Evolutionary conservation across 2,329 filamentous ascomycete species (phyloP), one percentile per base, ranked within the genome.

Genomic region (Fusarium sp.): DNA sequence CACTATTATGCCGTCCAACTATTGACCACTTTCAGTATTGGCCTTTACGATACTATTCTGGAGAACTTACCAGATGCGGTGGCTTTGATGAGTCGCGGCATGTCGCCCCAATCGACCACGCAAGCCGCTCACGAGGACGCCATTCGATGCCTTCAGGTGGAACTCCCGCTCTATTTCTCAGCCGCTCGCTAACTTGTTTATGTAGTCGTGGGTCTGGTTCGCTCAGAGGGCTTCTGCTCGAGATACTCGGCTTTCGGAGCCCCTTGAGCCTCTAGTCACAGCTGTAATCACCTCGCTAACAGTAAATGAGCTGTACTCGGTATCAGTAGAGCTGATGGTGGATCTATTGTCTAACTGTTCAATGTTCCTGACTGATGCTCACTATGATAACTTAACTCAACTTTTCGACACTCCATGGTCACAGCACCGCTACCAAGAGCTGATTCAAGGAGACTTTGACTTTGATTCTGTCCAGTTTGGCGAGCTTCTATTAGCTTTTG

Each of bases 181-280:
- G 7, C 5, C 26, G 3, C 6, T 34, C 2, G 13, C 51, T 72
- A 40, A 71, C 40, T 2, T 9, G 9, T 2, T 15, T 13, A 53
- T 36, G 38, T 13, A 91, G 88, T 84, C 88, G 5, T 94, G 91
- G 90, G 83, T 92, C 29, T 82, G 86, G 66, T 93, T 92, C 70
- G 88, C 87, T 6, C 89, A 92, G 68, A 83, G 85, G 31, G 81
- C 85, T 26, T 86, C 87, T 45, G 78, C 83, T 4, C 81, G 83
- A 41, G 83, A 84, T 31, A 82, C 82, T 13, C 79, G 84, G 13
- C 79, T 90, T 29, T 77, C 90, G 3, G 78, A 82, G 15, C 80
- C 85, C 15, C 79, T 93, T 12, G 85, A 84, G 29, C 79, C 82
- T 2, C 77, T 92, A 5, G 81, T 89, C 2, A 80, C 83, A 28